phyloP scores from a whole-genome alignment of 2,329 filamentous ascomycete species.

The Diaporthe destruens region DNA sequence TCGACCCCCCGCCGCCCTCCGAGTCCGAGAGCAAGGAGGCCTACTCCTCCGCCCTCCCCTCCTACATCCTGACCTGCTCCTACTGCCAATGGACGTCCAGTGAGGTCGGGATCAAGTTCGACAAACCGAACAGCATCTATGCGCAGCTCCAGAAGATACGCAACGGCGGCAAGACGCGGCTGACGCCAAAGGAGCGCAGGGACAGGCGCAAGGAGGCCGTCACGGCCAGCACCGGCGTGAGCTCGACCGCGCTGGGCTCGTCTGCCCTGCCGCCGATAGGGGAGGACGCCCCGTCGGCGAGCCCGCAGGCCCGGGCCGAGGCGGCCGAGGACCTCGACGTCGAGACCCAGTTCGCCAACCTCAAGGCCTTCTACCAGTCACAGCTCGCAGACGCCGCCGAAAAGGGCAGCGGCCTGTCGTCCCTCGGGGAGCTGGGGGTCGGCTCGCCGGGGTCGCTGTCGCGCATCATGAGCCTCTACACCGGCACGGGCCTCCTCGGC shows the following conservation, averaged over 20 bases:
- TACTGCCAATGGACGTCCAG: conserved; percentile 95
- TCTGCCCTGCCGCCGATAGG: conserved; percentile 42
- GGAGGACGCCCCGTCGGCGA: conserved; percentile 41
- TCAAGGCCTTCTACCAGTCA: conserved; percentile 84
- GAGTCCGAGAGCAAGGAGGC: conserved; percentile 58
- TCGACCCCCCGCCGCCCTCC: conserved; percentile 67
- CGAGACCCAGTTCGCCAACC: conserved; percentile 78
- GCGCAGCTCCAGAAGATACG: conserved; percentile 81
- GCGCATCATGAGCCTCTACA: conserved; percentile 93
- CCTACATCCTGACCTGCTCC: conserved; percentile 85
- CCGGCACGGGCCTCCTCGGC: conserved; percentile 67
- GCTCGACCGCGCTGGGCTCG: conserved; percentile 34
- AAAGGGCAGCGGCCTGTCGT: conserved; percentile 62
- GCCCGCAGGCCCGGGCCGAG: conserved; percentile 51
- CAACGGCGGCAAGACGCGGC: conserved; percentile 67
- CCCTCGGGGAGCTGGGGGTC: conserved; percentile 67
- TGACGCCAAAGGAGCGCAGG: conserved; percentile 65
- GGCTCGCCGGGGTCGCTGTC: conserved; percentile 85
- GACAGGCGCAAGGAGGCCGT: conserved; percentile 62
- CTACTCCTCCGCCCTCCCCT: conserved; percentile 55
- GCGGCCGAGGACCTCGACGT: conserved; percentile 62
- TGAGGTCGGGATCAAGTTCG: conserved; percentile 91
- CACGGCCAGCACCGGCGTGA: conserved; percentile 45
- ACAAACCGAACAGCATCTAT: conserved; percentile 88
- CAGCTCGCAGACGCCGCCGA: conserved; percentile 75